Base-by-base conservation (phyloP, 805 yeast species). In the Cyberlindnera nakhonratchasimensis region DNA sequence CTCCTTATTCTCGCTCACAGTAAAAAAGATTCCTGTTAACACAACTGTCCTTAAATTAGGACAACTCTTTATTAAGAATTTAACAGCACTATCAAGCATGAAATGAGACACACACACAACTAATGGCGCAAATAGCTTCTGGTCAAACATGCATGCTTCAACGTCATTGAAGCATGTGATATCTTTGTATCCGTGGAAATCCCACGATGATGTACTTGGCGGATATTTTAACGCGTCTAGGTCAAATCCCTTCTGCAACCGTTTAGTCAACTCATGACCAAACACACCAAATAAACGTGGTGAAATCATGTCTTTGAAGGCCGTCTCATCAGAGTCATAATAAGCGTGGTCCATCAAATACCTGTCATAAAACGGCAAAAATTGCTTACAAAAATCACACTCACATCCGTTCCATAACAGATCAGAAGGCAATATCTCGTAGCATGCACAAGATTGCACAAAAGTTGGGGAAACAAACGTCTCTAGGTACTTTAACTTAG, bases 401-500 rank as follows among this genome's bases (percentile, higher is more conserved):
- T 70, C 71, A 58, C 91, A 84, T 0, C 91, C 91, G 55, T 83
- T 84, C 90, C 91, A 85, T 19, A 85, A 59, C 38, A 85, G 49
- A 47, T 81, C 84, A 34, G 86, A 82, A 56, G 80, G 78, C 6
- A 81, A 58, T 42, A 80, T 81, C 50, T 85, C 95, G 57, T 83
- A 85, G 47, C 86, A 76, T 0, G 87, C 67, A 17, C 81, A 63
- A 0, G 80, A 64, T 43, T 79, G 77, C 48, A 85, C 58, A 40
- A 82, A 67, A 5, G 78, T 77, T 2, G 90, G 88, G 0, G 80
- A 69, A 4, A 75, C 62, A 12, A 85, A 55, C 2, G 66, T 65
- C 35, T 72, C 62, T 32, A 78, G 63, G 2, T 64, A 53, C 12
- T 52, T 52, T 22, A 77, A 49, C 13, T 66, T 53, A 0, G 86